Evolutionary conservation across 192 early-diverging fungal genomes (phyloP), one percentile per base, ranked within the genome.

Genomic region (Coemansia javaensis): DNA sequence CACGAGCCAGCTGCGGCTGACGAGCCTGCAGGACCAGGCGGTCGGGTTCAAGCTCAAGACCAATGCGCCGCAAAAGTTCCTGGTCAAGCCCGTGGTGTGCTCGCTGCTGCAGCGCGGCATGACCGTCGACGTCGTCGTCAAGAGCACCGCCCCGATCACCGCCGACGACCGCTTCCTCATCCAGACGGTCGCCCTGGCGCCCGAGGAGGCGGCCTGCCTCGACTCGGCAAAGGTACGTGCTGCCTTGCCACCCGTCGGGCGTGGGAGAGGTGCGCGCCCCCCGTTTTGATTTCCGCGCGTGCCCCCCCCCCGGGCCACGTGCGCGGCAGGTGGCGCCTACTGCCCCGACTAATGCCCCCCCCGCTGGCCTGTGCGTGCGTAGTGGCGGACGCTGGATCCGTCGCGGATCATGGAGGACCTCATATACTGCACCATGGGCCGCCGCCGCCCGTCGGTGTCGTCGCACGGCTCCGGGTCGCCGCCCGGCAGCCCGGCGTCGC

Each of bases 31-130:
- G 39, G 17, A 57, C 24, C 60, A 63, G 34, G 53, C 69, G 2
- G 77, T 81, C 12, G 80, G 66, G 32, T 81, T 75, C 55, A 81
- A 81, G 44, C 63, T 81, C 55, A 81, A 81, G 50, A 81, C 80
- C 49, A 81, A 81, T 27, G 70, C 80, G 2, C 80, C 80, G 32
- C 66, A 76, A 32, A 68, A 78, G 59, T 81, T 79, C 30, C 66
- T 73, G 17, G 80, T 81, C 21, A 78, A 78, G 35, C 77, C 77
- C 7, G 80, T 81, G 23, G 46, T 77, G 7, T 76, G 70, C 31
- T 52, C 71, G 42, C 47, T 81, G 47, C 57, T 55, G n/a, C 25
- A 57, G 22, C 48, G 54, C 32, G 73, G 66, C n/a, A 64, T 45
- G 44, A 45, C 58, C 18, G 47, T 78, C 10, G 77, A 81, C 22